A percentile compares a stretch with the other conserved stretches of the same genome.
Evolutionary conservation across 2,329 filamentous ascomycete genomes (phyloP).

Genomic region (Hymenoscyphus fructigenus): DNA sequence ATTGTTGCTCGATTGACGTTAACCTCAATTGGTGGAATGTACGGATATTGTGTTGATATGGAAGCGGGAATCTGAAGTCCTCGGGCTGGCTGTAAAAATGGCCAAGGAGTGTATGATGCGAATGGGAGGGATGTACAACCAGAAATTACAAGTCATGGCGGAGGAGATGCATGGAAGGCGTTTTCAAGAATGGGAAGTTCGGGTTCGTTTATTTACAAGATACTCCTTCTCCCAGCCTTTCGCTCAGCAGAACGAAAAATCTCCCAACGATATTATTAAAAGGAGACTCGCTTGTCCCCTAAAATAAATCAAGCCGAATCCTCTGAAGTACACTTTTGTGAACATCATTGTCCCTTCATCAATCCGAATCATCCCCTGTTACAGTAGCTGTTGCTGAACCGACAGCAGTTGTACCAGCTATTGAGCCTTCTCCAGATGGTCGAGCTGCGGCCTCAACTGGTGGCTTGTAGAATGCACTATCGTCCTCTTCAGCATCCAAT

Average conservation of each 20-base stretch:
- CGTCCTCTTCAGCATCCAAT: slow-evolving; percentile 89
- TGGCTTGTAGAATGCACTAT: slow-evolving; percentile 63
- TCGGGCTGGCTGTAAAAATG: background rate
- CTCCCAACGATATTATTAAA: background rate
- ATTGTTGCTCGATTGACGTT: background rate
- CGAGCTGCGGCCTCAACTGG: slow-evolving; percentile 53
- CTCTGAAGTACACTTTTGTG: background rate
- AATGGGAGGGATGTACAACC: background rate
- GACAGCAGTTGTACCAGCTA: slow-evolving; percentile 26
- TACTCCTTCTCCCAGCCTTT: slow-evolving; percentile 12
- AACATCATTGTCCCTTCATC: slow-evolving; percentile 3
- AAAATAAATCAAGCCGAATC: background rate
- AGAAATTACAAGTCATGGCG: background rate
- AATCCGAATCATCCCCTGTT: slow-evolving; percentile 31
- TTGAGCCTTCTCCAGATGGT: slow-evolving; percentile 50
- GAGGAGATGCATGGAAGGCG: background rate
- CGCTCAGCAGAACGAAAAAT: slow-evolving; percentile 3
- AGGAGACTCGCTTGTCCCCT: background rate
- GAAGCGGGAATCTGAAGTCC: background rate
- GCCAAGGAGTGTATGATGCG: slow-evolving; percentile 1
- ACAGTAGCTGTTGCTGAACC: slow-evolving; percentile 24
- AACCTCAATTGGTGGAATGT: background rate
- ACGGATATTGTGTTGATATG: slow-evolving; percentile 3
- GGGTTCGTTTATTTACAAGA: slow-evolving; percentile 37
- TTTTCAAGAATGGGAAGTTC: slow-evolving; percentile 16